These are phyloP conservation scores for Lathyrus oleraceus DNA, from an alignment of 306 rosid genomes.

Conservation along the genomic window DNA sequence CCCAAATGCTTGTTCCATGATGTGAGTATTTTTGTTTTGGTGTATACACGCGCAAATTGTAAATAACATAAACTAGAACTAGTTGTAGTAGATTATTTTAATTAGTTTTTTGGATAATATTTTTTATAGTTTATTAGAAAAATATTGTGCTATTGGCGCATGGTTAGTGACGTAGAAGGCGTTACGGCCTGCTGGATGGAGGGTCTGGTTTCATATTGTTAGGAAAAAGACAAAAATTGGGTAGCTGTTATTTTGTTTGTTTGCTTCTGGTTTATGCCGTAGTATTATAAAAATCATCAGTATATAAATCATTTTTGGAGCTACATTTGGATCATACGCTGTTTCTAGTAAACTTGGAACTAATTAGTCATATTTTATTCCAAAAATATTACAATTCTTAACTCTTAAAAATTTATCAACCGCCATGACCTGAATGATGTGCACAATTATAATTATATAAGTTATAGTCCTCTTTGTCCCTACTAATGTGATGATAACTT, in stretches of 20 bases:
- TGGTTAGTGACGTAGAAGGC: conserved; percentile 9
- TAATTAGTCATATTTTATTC: background rate
- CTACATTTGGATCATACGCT: background rate
- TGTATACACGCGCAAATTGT: conserved; percentile 22
- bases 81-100: background rate
- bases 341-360: background rate
- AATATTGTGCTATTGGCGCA: conserved; percentile 13
- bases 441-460: background rate
- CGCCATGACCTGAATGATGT: background rate
- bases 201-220: background rate
- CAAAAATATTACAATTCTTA: background rate
- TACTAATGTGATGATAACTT: too few species aligned
- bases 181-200: conserved; percentile 40
- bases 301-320: background rate
- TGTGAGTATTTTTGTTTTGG: conserved; percentile 49
- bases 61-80: conserved; percentile 26
- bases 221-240: background rate
- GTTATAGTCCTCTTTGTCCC: background rate
- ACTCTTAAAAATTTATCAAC: background rate
- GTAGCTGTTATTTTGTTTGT: conserved; percentile 6
- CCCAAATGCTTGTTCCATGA: conserved; percentile 82
- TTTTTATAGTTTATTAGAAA: background rate
- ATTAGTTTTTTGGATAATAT: background rate
- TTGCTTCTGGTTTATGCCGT: background rate
- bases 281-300: background rate